These are phyloP conservation scores for Exidia glandulosa DNA, from an alignment of 768 basidiomycete genomes.

Conservation along the genomic window DNA sequence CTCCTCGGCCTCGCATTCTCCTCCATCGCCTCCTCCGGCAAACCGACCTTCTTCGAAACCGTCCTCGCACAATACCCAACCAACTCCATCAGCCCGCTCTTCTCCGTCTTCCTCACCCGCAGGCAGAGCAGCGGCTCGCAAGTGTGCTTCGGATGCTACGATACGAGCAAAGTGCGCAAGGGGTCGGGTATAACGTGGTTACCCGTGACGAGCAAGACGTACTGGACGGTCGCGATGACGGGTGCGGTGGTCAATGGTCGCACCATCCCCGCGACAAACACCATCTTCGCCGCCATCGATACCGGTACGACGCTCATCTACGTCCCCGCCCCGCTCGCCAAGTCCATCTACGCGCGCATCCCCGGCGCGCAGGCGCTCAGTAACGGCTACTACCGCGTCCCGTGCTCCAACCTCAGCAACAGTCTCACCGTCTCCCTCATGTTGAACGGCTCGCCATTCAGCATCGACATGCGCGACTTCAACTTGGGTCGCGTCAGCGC, in stretches of 20 bases:
- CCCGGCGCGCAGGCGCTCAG: conserved; percentile 29
- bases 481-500: conserved; percentile 35
- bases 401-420: conserved; percentile 27
- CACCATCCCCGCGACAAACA: conserved; percentile 7
- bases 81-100: conserved; percentile 32
- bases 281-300: conserved; percentile 42
- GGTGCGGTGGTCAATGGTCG: conserved; percentile 27
- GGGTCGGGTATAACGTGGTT: conserved; percentile 23
- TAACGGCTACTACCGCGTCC: conserved; percentile 43
- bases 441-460: conserved; percentile 32
- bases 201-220: conserved; percentile 37
- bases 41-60: conserved; percentile 56
- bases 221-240: conserved; percentile 47
- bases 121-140: conserved; percentile 32
- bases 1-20: conserved; percentile 54
- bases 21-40: conserved; percentile 33
- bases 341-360: conserved; percentile 43
- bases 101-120: conserved; percentile 47
- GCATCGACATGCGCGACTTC: conserved; percentile 40
- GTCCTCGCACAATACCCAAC: conserved; percentile 36
- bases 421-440: conserved; percentile 27
- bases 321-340: conserved; percentile 32
- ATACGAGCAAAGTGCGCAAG: conserved; percentile 26
- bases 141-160: conserved; percentile 35
- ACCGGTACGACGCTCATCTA: conserved; percentile 61